Evolutionary conservation across 371 early-diverging fungal genomes (phyloP).

Genomic region (Rhizopus delemar): DNA sequence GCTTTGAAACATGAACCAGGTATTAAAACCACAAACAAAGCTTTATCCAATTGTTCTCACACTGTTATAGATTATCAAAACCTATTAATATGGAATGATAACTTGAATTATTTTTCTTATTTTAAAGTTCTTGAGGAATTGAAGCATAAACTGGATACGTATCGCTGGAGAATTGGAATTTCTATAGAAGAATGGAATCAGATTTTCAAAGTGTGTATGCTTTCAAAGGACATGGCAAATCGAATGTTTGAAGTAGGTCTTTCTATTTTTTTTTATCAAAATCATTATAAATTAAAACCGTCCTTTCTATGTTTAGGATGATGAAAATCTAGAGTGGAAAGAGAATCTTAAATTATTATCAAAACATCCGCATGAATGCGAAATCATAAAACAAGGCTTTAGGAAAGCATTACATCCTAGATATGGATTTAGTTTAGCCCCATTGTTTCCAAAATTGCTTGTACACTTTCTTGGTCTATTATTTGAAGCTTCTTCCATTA

Average conservation of each 20-base stretch:
- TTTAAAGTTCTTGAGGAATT: neutral
- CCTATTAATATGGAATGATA: neutral
- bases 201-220: constrained; percentile 26
- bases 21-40: too few species aligned
- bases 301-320: too few species aligned
- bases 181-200: constrained; percentile 19
- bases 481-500: constrained; percentile 13
- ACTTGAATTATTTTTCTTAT: neutral
- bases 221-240: constrained; percentile 20
- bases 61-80: too few species aligned
- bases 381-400: constrained; percentile 15
- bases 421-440: constrained; percentile 12
- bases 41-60: too few species aligned
- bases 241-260: constrained; percentile 20
- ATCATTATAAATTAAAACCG: neutral
- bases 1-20: too few species aligned
- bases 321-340: constrained; percentile 12
- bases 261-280: neutral
- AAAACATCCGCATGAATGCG: constrained; percentile 27
- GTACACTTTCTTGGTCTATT: constrained; percentile 22
- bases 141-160: neutral
- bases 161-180: neutral
- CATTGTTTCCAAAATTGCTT: constrained; percentile 26
- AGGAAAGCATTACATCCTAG: constrained; percentile 22
- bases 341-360: constrained; percentile 25